These are phyloP conservation scores for Durusdinium trenchii DNA, from an alignment of 73 alveolate genomes.

Conservation along the genomic window DNA sequence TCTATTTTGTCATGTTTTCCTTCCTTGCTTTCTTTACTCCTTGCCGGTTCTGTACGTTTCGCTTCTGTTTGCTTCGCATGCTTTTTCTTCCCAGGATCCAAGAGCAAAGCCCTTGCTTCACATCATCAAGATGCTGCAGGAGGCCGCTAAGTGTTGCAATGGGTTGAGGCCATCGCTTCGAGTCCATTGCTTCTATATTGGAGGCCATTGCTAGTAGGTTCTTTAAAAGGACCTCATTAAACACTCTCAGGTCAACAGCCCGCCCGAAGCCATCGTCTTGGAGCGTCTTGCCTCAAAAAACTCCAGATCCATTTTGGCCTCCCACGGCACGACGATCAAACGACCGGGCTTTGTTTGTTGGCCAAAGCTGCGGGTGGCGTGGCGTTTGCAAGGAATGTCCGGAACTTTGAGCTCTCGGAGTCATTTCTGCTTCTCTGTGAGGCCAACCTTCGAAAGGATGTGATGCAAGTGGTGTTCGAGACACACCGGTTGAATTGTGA, in stretches of 20 bases:
- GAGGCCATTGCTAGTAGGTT: background rate
- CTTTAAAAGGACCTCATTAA: background rate
- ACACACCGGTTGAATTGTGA: background rate
- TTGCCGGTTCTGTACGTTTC: background rate
- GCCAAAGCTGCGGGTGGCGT: too few species aligned
- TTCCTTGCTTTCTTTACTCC: background rate
- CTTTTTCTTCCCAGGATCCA: conserved; percentile 11
- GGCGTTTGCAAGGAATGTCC: too few species aligned
- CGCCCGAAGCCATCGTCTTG: conserved; percentile 73
- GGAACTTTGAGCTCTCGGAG: conserved; percentile 69
- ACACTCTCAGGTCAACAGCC: conserved; percentile 20
- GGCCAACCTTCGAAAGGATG: background rate
- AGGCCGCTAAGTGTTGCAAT: background rate
- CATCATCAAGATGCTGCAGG: conserved; percentile 65
- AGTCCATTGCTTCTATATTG: background rate
- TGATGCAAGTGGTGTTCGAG: background rate
- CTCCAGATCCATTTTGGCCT: background rate
- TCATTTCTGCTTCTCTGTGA: conserved; percentile 68
- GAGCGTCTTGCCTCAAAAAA: conserved; percentile 8
- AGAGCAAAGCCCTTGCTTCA: conserved; percentile 66
- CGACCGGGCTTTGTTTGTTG: too few species aligned
- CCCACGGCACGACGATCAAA: too few species aligned
- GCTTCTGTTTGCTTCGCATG: background rate
- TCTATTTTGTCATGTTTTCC: background rate
- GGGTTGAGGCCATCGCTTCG: background rate